Base-by-base conservation (phyloP, 1,139 yeast genomes). In the Waltiozyma sp. region DNA sequence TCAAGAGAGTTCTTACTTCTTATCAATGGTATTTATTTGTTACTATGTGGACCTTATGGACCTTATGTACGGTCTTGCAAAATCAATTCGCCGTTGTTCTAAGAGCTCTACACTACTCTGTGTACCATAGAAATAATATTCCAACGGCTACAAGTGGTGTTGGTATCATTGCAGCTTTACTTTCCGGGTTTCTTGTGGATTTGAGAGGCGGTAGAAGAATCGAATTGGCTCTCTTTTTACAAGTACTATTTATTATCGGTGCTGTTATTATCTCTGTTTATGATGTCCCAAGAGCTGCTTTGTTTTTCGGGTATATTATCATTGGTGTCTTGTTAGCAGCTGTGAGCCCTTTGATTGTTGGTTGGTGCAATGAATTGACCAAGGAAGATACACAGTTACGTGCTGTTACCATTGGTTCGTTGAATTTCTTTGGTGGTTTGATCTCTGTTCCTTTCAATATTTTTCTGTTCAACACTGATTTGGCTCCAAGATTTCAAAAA, bases 101-200 rank as follows among this genome's bases (percentile, higher is more conserved):
- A 45, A 54, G 60, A 42, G 57, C 60, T 41, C 57, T 57, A 39
- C 57, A 56, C 4, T 70, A 70, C 46, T 46, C 66, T 1, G 62
- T 69, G 9, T 57, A 59, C 4, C 59, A 65, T 33, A 54, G 70
- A 48, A 69, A 70, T 49, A 70, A 69, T 47, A 68, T 53, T 39
- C 74, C 73, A 2, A 65, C 69, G 66, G 72, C 71, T 2, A 11
- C 10, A 18, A 35, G 11, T 45, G 75, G 65, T 4, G 61, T 66
- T 37, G 73, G 71, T 2, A 60, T 69, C 1, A 40, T 62, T 8
- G 61, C 69, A 13, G 68, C 72, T 1, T 50, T 68, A 18, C 23
- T 49, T 0, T 56, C 59, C 47, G 72, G 73, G 1, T 49, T 65
- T 38, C 65, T 68, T 43, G 62, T 69, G 9, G 70, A 68, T 28